Base-by-base conservation (phyloP, 2,329 filamentous ascomycete genomes). In the Aureobasidium sp. region DNA sequence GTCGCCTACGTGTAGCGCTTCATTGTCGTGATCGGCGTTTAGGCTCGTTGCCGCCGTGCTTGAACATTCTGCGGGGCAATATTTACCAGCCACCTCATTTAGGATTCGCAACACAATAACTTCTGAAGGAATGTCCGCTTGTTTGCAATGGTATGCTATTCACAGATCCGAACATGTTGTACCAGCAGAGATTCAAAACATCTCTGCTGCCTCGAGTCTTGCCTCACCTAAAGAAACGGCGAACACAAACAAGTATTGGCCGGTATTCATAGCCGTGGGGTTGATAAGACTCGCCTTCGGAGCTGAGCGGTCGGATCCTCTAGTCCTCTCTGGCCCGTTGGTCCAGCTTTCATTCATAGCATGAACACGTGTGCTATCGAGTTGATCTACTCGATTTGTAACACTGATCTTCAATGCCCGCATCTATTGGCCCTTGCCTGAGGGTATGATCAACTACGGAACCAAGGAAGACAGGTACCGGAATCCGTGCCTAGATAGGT, bases 271-370 rank as follows among this genome's bases (percentile, higher is more conserved):
- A 46, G 27, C 37, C 26, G 52, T 39, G 53, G 53, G 53, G 53
- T 55, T 46, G 53, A 47, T 57, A 57, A 46, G 53, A 57, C 26
- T 17, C 41, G 37, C 53, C 39, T 34, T 57, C 53, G 53, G 53
- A 57, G 53, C n/a, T 46, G 39, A 57, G 53, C 53, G 53, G 41
- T 36, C 41, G 53, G 12, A n/a, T 20, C 24, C 47, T 34, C 17
- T 2, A 27, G 8, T 24, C 15, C 51, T 12, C 37, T 55, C 36
- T 24, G 36, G 37, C 52, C 34, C 52, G 52, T 43, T 43, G 36
- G 8, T 55, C 52, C 52, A 43, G 52, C 37, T 43, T 55, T 17
- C 52, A 20, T 43, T 32, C 52, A 9, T 55, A 43, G 52, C 39
- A 43, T 13, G 27, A 55, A 32, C 37, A 20, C 36, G 52, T 55